Conservation (phyloP, 345 rosid species). For the Microcos paniculata region DNA sequence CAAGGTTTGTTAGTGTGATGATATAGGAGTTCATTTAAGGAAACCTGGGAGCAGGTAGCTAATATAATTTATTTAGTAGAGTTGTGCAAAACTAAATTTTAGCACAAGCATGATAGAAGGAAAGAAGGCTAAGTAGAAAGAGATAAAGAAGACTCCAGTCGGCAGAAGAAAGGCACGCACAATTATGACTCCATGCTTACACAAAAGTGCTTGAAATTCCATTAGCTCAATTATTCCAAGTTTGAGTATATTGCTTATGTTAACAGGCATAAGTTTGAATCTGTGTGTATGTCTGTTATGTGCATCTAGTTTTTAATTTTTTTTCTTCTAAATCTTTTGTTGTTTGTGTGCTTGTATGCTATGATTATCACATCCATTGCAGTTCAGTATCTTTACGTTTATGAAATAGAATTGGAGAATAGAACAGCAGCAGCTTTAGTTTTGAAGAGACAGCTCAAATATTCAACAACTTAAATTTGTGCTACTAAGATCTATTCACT, state of each 20-base stretch:
- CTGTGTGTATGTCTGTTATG: background rate
- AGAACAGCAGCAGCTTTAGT: background rate
- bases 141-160: background rate
- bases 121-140: background rate
- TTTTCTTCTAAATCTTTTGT: no score
- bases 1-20: background rate
- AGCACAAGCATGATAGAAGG: background rate
- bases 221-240: background rate
- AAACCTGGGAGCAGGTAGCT: background rate
- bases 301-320: background rate
- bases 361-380: background rate
- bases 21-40: background rate
- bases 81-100: background rate
- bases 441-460: background rate
- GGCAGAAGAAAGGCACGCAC: background rate
- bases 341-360: no score
- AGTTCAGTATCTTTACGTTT: background rate
- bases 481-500: background rate
- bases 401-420: background rate
- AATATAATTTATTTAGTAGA: background rate
- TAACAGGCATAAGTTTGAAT: background rate
- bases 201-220: background rate
- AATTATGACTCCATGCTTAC: background rate
- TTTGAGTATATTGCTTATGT: background rate
- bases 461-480: background rate